Evolutionary conservation across 2,329 filamentous ascomycete species (phyloP).

Genomic region (Cordyceps farinosa): DNA sequence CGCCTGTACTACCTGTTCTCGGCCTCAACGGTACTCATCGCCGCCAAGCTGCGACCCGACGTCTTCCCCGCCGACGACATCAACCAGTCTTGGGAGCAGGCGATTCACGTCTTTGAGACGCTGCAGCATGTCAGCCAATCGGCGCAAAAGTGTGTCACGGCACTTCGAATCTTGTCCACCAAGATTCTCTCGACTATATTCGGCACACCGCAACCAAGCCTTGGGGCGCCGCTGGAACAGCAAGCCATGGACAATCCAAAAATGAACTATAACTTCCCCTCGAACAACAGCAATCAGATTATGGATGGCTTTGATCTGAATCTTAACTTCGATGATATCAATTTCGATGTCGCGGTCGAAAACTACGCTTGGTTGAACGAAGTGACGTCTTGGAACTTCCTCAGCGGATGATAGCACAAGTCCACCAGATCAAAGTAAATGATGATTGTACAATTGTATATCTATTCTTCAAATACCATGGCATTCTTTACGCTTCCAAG

Average conservation of each 20-base stretch:
- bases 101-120: conserved; percentile 30
- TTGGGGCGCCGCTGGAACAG: background rate
- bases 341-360: conserved; percentile 30
- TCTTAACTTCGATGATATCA: conserved; percentile 28
- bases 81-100: conserved; percentile 31
- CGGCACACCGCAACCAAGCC: background rate
- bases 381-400: conserved; percentile 30
- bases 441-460: conserved; percentile 3
- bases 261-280: background rate
- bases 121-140: conserved; percentile 34
- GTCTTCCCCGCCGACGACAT: conserved; percentile 28
- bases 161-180: conserved; percentile 33
- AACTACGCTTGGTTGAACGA: conserved; percentile 35
- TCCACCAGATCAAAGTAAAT: background rate
- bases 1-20: conserved; percentile 37
- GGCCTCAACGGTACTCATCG: conserved; percentile 35
- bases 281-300: background rate
- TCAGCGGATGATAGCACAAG: conserved; percentile 22
- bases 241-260: background rate
- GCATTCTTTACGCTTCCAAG: conserved; percentile 33
- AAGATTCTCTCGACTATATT: conserved; percentile 26
- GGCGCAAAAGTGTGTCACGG: conserved; percentile 31
- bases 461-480: conserved; percentile 34
- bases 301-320: conserved; percentile 20
- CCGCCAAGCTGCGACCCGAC: conserved; percentile 33